Conservation (phyloP, 176 grass and related monocot genomes). For the Zoysia japonica region DNA sequence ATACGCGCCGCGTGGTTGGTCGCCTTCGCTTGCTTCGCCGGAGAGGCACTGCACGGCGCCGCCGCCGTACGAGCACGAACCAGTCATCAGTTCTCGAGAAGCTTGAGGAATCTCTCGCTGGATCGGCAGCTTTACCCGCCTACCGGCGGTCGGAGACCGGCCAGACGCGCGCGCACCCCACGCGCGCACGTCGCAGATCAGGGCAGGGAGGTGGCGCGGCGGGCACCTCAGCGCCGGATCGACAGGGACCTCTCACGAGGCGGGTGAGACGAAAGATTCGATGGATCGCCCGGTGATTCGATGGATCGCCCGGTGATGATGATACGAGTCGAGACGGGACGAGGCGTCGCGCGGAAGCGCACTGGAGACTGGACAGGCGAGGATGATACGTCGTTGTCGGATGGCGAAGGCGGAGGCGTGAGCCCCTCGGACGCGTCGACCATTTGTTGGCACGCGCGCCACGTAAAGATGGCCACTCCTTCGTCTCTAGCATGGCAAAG, state of each 20-base stretch:
- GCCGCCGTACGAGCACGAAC: background rate
- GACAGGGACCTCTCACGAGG: slow-evolving; percentile 20
- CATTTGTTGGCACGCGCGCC: background rate
- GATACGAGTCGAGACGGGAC: background rate
- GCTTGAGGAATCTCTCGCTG: slow-evolving; percentile 6
- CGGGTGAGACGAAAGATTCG: background rate
- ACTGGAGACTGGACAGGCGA: background rate
- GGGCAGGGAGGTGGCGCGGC: background rate
- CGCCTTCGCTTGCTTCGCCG: background rate
- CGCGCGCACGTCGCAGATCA: background rate
- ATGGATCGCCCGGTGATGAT: background rate
- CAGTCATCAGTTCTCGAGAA: background rate
- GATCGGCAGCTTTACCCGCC: background rate
- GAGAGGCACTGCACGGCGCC: background rate
- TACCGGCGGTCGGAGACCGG: background rate
- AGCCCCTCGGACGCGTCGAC: slow-evolving; percentile 37
- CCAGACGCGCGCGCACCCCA: background rate
- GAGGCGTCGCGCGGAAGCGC: background rate
- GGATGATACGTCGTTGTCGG: background rate
- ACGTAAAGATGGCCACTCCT: background rate
- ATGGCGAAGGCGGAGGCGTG: background rate
- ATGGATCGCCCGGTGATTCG: background rate
- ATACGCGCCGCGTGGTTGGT: background rate
- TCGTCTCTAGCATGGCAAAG: background rate
- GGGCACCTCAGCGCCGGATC: background rate